Conservation (phyloP, 306 rosid species). For the Elaeagnus macrophylla region DNA sequence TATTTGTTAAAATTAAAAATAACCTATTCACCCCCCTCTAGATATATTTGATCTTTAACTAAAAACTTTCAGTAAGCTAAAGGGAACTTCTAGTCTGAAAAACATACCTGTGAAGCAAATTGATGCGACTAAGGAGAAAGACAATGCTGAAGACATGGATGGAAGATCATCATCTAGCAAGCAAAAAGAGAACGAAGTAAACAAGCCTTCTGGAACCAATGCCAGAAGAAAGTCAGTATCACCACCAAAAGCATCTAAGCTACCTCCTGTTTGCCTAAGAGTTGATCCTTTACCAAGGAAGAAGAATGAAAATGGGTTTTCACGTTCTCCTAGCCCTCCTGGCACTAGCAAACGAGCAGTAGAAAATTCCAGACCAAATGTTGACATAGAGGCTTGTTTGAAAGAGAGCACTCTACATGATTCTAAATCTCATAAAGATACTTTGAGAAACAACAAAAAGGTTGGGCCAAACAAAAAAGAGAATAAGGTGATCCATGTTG, state of each 20-base stretch:
- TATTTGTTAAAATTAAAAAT: too few relatives aligned
- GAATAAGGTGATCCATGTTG: slow-evolving; percentile 15
- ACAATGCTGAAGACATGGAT: slow-evolving; percentile 11
- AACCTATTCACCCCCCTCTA: too few relatives aligned
- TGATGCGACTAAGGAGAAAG: slow-evolving; percentile 20
- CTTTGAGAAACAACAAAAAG: slow-evolving; percentile 10
- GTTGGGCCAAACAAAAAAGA: slow-evolving; percentile 13
- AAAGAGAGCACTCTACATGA: slow-evolving; percentile 10
- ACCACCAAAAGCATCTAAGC: slow-evolving; percentile 33
- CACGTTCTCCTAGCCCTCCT: slow-evolving; percentile 51
- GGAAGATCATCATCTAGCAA: slow-evolving; percentile 4
- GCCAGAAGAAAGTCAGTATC: slow-evolving; percentile 23
- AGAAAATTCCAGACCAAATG: slow-evolving; percentile 4
- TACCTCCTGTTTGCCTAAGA: slow-evolving; percentile 82
- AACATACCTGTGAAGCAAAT: slow-evolving; percentile 36
- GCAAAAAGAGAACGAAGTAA: slow-evolving; percentile 12
- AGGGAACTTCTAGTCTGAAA: slow-evolving; percentile 17
- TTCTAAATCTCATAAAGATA: background rate
- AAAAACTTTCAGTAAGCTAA: too few relatives aligned
- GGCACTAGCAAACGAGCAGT: slow-evolving; percentile 17
- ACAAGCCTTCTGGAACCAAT: slow-evolving; percentile 13
- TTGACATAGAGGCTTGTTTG: slow-evolving; percentile 3
- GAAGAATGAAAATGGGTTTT: slow-evolving; percentile 32
- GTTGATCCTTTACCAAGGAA: slow-evolving; percentile 63
- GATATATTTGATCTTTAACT: too few relatives aligned